A percentile compares a stretch with the other conserved stretches of the same genome.
phyloP scores from a whole-genome alignment of 2,329 filamentous ascomycete species.

The Nemania abortiva region DNA sequence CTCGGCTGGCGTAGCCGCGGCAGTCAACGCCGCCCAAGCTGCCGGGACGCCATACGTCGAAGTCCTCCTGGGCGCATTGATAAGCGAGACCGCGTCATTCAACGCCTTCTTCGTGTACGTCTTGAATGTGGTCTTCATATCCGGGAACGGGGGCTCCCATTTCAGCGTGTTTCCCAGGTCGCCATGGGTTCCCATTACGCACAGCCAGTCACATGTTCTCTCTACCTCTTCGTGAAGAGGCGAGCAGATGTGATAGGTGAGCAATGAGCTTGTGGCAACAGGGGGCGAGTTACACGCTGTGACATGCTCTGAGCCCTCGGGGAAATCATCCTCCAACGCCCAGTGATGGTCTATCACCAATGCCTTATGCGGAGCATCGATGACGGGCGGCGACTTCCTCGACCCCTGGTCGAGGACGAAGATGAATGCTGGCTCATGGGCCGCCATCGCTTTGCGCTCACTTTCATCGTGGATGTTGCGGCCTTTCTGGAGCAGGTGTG shows the following conservation, averaged over 20 bases:
- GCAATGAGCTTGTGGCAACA: slow-evolving; percentile 72
- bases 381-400: slow-evolving; percentile 64
- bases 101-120: slow-evolving; percentile 70
- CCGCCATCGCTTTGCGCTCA: slow-evolving; percentile 65
- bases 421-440: slow-evolving; percentile 65
- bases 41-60: slow-evolving; percentile 69
- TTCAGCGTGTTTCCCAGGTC: slow-evolving; percentile 74
- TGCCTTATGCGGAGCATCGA: slow-evolving; percentile 62
- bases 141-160: slow-evolving; percentile 75
- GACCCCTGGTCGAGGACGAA: slow-evolving; percentile 77
- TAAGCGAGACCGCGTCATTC: slow-evolving; percentile 71
- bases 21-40: slow-evolving; percentile 70
- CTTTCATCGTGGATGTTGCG: slow-evolving; percentile 66
- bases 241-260: slow-evolving; percentile 73
- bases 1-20: slow-evolving; percentile 62
- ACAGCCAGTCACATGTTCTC: slow-evolving; percentile 69
- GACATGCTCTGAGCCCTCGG: slow-evolving; percentile 65
- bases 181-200: slow-evolving; percentile 73
- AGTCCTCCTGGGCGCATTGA: slow-evolving; percentile 75
- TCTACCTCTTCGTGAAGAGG: slow-evolving; percentile 65
- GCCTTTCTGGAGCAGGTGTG: slow-evolving; percentile 71
- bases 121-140: slow-evolving; percentile 72
- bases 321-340: slow-evolving; percentile 67
- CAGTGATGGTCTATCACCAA: slow-evolving; percentile 76
- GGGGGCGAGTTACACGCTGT: slow-evolving; percentile 74